phyloP scores from a whole-genome alignment of 116 monocot genomes.

The Posidonia oceanica region DNA sequence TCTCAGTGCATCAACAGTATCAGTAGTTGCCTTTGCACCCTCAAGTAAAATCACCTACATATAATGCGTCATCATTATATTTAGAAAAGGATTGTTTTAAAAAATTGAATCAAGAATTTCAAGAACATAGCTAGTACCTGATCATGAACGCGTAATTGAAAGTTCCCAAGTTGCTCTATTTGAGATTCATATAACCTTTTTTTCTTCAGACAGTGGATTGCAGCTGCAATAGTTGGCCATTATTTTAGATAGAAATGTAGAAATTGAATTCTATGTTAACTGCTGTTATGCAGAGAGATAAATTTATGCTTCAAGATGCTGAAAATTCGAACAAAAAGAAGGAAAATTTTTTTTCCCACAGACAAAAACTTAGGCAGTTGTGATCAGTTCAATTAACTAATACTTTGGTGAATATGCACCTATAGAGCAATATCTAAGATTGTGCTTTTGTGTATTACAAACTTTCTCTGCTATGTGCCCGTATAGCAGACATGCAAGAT shows the following conservation, averaged over 20 bases:
- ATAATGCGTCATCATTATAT: not conserved
- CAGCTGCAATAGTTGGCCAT: conserved; percentile 25
- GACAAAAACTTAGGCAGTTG: no score
- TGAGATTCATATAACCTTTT: conserved; percentile 52
- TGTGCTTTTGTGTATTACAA: no score
- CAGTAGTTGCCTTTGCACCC: conserved; percentile 50
- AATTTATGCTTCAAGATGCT: no score
- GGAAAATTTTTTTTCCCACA: no score
- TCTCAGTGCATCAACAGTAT: conserved; percentile 52
- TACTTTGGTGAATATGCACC: no score
- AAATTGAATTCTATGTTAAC: no score
- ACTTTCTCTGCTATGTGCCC: no score
- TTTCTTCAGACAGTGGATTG: conserved; percentile 53
- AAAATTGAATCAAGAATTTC: not conserved
- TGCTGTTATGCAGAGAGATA: no score
- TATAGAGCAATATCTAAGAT: no score
- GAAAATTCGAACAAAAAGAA: no score
- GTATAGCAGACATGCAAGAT: no score
- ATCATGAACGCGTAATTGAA: conserved; percentile 52
- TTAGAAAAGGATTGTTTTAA: not conserved
- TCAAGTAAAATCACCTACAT: conserved; percentile 49
- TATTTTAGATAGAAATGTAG: not conserved
- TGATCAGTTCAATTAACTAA: no score
- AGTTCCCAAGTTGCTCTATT: conserved; percentile 45
- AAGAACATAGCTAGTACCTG: conserved; percentile 25